These are phyloP conservation scores for Rossbeevera mucosa DNA, from an alignment of 768 basidiomycete species.

Conservation along the genomic window DNA sequence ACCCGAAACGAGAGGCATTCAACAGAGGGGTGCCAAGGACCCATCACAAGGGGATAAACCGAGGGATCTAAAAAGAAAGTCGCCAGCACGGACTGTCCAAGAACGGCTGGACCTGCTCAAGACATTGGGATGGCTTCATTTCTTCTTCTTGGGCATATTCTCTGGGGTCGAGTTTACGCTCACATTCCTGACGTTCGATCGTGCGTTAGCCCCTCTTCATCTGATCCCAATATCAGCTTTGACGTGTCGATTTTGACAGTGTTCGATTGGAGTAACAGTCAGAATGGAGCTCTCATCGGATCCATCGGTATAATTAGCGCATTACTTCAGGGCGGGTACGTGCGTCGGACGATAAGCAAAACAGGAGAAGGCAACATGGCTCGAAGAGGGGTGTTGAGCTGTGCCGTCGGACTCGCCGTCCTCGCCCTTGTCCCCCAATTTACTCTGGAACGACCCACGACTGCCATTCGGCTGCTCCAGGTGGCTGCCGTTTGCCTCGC, in stretches of 20 bases:
- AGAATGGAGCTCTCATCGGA: conserved; percentile 80
- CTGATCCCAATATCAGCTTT: neutral
- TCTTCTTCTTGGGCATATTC: conserved; percentile 84
- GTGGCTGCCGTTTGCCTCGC: conserved; percentile 81
- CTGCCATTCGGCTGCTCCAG: conserved; percentile 54
- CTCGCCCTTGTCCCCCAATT: conserved; percentile 69
- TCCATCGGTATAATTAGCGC: conserved; percentile 91
- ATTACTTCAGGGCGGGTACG: conserved; percentile 89
- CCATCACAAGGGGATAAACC: conserved; percentile 15
- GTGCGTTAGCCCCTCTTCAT: conserved; percentile 41
- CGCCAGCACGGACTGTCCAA: conserved; percentile 27
- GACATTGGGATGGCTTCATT: conserved; percentile 65
- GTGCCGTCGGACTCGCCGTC: conserved; percentile 63
- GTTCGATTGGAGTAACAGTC: conserved; percentile 83
- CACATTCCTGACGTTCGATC: conserved; percentile 88
- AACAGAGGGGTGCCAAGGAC: conserved; percentile 13
- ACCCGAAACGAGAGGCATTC: conserved; percentile 77
- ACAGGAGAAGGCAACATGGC: conserved; percentile 83
- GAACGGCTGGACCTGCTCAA: conserved; percentile 55
- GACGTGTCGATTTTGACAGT: conserved; percentile 41
- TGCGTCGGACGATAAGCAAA: conserved; percentile 71
- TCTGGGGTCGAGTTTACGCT: conserved; percentile 96
- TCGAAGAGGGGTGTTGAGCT: conserved; percentile 69
- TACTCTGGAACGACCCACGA: conserved; percentile 35
- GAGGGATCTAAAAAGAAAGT: conserved; percentile 17